A percentile compares a stretch with the other conserved stretches of the same genome.
phyloP scores from a whole-genome alignment of 2,329 filamentous ascomycete genomes.

The Massarina eburnea region DNA sequence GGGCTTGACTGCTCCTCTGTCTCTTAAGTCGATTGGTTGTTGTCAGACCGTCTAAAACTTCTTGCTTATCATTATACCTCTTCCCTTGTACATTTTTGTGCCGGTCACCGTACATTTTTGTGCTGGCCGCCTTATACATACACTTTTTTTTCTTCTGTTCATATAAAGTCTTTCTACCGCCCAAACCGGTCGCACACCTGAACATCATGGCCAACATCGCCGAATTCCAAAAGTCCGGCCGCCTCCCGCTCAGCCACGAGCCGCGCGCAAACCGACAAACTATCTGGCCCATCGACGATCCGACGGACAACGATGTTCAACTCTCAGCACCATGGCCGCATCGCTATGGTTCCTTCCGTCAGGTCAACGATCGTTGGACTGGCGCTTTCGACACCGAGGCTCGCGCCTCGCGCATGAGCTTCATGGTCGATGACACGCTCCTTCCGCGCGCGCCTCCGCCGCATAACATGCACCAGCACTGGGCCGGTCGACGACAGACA shows the following conservation, averaged over 20 bases:
- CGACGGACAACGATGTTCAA: constrained; percentile 2
- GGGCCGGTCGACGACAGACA: constrained; percentile 17
- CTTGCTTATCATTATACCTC: too few relatives aligned
- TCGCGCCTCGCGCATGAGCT: constrained; percentile 20
- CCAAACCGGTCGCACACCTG: too few relatives aligned
- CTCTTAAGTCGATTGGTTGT: too few relatives aligned
- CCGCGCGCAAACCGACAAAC: constrained; percentile 4
- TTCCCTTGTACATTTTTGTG: too few relatives aligned
- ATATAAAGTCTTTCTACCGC: too few relatives aligned
- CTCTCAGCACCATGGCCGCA: constrained; percentile 10
- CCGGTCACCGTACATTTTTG: too few relatives aligned
- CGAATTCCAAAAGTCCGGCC: not conserved
- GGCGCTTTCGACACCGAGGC: constrained; percentile 22
- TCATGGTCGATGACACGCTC: constrained; percentile 17
- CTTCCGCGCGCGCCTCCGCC: constrained; percentile 10
- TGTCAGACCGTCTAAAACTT: too few relatives aligned
- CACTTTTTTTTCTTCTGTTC: too few relatives aligned
- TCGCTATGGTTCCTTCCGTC: constrained; percentile 2
- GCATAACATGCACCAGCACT: constrained; percentile 13
- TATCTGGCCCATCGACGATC: constrained; percentile 5
- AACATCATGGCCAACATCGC: not conserved
- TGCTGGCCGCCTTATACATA: too few relatives aligned
- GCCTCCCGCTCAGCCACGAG: not conserved
- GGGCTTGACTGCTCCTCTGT: too few relatives aligned
- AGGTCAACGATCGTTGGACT: constrained; percentile 11